Percentiles rank a stretch among this genome's conserved stretches.
Evolutionary conservation across 768 basidiomycete species (phyloP).

Genomic region (Mycena filopes): DNA sequence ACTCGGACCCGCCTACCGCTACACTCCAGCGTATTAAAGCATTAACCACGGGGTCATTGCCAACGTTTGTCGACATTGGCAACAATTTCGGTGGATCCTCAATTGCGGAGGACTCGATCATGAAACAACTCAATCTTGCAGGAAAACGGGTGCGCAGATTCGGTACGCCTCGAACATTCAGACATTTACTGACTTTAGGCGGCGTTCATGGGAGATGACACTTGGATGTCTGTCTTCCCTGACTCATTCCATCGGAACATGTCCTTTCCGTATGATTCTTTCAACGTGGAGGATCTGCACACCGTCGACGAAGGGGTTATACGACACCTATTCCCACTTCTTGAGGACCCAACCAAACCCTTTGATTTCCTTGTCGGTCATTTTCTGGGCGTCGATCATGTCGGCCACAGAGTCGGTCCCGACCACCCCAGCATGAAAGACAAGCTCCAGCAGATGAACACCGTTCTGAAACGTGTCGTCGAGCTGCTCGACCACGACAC

Average conservation of each 20-base stretch:
- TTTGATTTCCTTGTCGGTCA: slow-evolving; percentile 95
- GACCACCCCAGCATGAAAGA: slow-evolving; percentile 86
- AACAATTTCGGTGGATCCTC: slow-evolving; percentile 90
- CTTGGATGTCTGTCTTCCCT: slow-evolving; percentile 93
- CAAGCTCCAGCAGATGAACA: slow-evolving; percentile 91
- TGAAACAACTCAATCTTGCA: slow-evolving; percentile 72
- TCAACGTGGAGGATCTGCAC: slow-evolving; percentile 98
- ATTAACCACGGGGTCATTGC: slow-evolving; percentile 92
- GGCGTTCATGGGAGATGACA: slow-evolving; percentile 96
- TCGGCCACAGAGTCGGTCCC: slow-evolving; percentile 93
- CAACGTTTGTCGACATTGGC: slow-evolving; percentile 95
- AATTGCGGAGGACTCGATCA: slow-evolving; percentile 88
- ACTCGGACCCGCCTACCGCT: slow-evolving; percentile 94
- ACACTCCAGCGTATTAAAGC: slow-evolving; percentile 97
- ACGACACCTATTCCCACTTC: slow-evolving; percentile 81
- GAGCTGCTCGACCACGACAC: slow-evolving; percentile 85
- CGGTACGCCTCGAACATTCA: slow-evolving; percentile 1
- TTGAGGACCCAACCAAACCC: slow-evolving; percentile 59
- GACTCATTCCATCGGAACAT: slow-evolving; percentile 75
- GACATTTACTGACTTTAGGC: slow-evolving; percentile 54
- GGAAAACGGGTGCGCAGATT: slow-evolving; percentile 66
- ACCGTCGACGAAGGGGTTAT: slow-evolving; percentile 95
- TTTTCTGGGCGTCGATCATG: slow-evolving; percentile 96
- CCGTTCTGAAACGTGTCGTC: slow-evolving; percentile 78
- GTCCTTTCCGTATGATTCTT: slow-evolving; percentile 91